A percentile compares a stretch with the other conserved stretches of the same genome.
Evolutionary conservation across 169 alveolate genomes (phyloP).

Genomic region (Plasmodium fragile): DNA sequence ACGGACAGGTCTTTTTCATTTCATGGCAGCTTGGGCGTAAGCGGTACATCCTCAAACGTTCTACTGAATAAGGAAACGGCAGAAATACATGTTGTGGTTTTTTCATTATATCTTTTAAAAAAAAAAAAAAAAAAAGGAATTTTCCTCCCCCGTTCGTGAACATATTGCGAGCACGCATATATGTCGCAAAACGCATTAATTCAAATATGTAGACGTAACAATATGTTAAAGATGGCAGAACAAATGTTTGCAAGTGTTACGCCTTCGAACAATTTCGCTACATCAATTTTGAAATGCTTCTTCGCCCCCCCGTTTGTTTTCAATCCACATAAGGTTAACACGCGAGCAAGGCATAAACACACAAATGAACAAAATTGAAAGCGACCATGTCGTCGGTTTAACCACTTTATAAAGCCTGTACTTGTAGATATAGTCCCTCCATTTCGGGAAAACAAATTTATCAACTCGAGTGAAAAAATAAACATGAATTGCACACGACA

Average conservation of each 20-base stretch:
- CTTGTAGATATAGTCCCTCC: neutral
- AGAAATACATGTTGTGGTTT: neutral
- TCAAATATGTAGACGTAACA: neutral
- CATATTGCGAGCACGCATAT: neutral
- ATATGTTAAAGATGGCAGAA: neutral
- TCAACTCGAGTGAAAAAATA: neutral
- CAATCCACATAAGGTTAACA: neutral
- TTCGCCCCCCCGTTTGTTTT: neutral
- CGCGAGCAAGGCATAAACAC: neutral
- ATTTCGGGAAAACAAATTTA: neutral
- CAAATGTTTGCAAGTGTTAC: neutral
- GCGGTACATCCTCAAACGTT: neutral
- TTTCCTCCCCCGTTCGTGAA: neutral
- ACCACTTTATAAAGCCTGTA: neutral
- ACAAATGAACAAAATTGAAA: neutral
- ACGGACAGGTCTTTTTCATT: neutral
- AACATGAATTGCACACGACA: neutral
- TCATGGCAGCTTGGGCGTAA: neutral
- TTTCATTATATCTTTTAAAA: neutral
- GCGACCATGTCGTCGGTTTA: neutral
- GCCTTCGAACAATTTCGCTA: neutral
- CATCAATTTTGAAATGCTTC: neutral
- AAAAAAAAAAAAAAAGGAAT: neutral
- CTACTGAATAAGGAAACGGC: neutral
- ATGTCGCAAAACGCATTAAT: neutral